Percentiles rank a stretch among this genome's conserved stretches.
phyloP scores from a whole-genome alignment of 2,329 filamentous ascomycete genomes.

The Fusarium sp. region DNA sequence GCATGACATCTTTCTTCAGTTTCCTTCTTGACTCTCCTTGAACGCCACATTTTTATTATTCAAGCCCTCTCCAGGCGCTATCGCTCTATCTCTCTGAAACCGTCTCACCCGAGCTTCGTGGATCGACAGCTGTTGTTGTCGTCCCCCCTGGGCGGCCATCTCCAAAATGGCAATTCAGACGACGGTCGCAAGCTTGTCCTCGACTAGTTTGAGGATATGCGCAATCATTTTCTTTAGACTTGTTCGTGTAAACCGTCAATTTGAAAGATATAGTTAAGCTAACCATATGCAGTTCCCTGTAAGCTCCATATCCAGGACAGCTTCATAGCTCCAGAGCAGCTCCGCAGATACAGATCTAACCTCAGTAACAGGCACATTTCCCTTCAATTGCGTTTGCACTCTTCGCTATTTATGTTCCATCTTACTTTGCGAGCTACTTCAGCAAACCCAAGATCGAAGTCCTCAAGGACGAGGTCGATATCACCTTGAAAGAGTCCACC shows the following conservation, averaged over 20 bases:
- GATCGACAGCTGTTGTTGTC: slow-evolving; percentile 23
- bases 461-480: slow-evolving; percentile 73
- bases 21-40: slow-evolving; percentile 45
- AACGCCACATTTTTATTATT: slow-evolving; percentile 7
- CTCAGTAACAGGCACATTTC: slow-evolving; percentile 53
- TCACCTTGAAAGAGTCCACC: slow-evolving; percentile 66
- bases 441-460: slow-evolving; percentile 71
- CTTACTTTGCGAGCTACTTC: slow-evolving; percentile 73
- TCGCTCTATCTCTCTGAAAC: slow-evolving; percentile 12
- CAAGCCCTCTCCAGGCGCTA: background rate
- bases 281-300: slow-evolving; percentile 55
- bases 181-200: slow-evolving; percentile 54
- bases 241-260: slow-evolving; percentile 46
- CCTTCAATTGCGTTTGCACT: slow-evolving; percentile 73
- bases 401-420: slow-evolving; percentile 76
- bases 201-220: slow-evolving; percentile 56
- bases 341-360: slow-evolving; percentile 35
- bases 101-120: slow-evolving; percentile 18
- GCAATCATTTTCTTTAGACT: slow-evolving; percentile 57
- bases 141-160: slow-evolving; percentile 24
- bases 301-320: slow-evolving; percentile 34
- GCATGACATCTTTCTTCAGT: slow-evolving; percentile 25
- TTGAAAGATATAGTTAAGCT: slow-evolving; percentile 15
- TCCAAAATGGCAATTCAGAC: slow-evolving; percentile 52
- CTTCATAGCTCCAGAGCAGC: slow-evolving; percentile 6